phyloP scores from a whole-genome alignment of 257 asterid species.

The Salvia splendens region DNA sequence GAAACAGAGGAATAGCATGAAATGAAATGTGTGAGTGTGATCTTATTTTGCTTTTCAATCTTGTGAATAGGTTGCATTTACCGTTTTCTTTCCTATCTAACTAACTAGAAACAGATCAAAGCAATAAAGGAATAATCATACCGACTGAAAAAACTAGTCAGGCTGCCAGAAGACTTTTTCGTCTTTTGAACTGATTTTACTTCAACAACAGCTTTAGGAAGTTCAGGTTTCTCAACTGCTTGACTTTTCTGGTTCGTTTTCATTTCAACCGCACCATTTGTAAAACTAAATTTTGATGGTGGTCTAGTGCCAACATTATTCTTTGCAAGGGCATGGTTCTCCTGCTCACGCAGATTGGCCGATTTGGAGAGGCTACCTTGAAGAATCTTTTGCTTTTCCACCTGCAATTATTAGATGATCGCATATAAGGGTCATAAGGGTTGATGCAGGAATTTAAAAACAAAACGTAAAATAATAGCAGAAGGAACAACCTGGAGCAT shows the following conservation, averaged over 20 bases:
- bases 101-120: too few relatives aligned
- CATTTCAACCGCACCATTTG: constrained; percentile 42
- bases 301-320: constrained; percentile 39
- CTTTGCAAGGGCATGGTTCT: constrained; percentile 39
- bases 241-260: constrained; percentile 35
- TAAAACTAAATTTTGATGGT: constrained; percentile 38
- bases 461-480: background rate
- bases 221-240: constrained; percentile 37
- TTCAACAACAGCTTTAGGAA: constrained; percentile 36
- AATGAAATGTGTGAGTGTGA: background rate
- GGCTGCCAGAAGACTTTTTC: constrained; percentile 52
- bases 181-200: constrained; percentile 47
- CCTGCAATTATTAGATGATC: constrained; percentile 44
- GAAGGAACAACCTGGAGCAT: constrained; percentile 3
- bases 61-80: constrained; percentile 4
- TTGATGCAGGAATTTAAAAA: background rate
- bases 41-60: background rate
- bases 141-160: constrained; percentile 68
- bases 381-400: constrained; percentile 82
- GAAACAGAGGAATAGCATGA: background rate
- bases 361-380: constrained; percentile 54
- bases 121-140: constrained; percentile 35
- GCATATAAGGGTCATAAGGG: background rate
- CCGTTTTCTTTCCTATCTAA: constrained; percentile 5
- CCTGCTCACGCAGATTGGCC: constrained; percentile 38